Evolutionary conservation across 495 filamentous ascomycete species (phyloP).

Genomic region (Hypoxylon lienhwacheense): DNA sequence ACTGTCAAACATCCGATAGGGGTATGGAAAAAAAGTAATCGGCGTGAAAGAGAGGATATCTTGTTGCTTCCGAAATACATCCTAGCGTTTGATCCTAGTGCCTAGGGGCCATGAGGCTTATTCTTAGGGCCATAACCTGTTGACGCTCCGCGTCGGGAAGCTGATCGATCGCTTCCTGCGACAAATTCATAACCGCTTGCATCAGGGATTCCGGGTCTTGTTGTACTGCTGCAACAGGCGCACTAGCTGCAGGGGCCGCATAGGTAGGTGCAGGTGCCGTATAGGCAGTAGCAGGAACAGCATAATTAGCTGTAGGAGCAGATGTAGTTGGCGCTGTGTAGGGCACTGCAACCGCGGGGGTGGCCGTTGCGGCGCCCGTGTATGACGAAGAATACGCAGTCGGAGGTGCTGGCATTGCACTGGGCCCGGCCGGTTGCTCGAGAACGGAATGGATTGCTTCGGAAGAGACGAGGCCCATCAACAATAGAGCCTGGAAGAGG

Average conservation of each 20-base stretch:
- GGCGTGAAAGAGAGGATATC: conserved; percentile 1
- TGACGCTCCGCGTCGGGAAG: conserved; percentile 70
- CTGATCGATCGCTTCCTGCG: conserved; percentile 72
- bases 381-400: conserved; percentile 23
- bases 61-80: neutral
- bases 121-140: conserved; percentile 71
- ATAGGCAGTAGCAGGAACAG: conserved; percentile 45
- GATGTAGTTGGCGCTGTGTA: conserved; percentile 23
- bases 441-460: conserved; percentile 54
- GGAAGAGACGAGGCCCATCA: conserved; percentile 86
- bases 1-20: conserved; percentile 13
- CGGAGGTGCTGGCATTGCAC: conserved; percentile 15
- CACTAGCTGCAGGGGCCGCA: conserved; percentile 43
- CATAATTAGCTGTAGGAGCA: conserved; percentile 39
- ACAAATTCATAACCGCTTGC: conserved; percentile 72
- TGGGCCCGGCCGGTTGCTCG: conserved; percentile 40
- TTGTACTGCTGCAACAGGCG: conserved; percentile 45
- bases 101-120: conserved; percentile 36
- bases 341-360: conserved; percentile 30
- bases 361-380: conserved; percentile 30
- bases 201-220: conserved; percentile 68
- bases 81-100: too few relatives aligned
- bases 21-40: conserved; percentile 29
- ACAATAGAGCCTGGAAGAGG: conserved; percentile 90
- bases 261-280: conserved; percentile 39